Evolutionary conservation across 1,284 basidiomycete genomes (phyloP), one percentile per base, ranked within the genome.

Genomic region (Macrocystidia cucumis): DNA sequence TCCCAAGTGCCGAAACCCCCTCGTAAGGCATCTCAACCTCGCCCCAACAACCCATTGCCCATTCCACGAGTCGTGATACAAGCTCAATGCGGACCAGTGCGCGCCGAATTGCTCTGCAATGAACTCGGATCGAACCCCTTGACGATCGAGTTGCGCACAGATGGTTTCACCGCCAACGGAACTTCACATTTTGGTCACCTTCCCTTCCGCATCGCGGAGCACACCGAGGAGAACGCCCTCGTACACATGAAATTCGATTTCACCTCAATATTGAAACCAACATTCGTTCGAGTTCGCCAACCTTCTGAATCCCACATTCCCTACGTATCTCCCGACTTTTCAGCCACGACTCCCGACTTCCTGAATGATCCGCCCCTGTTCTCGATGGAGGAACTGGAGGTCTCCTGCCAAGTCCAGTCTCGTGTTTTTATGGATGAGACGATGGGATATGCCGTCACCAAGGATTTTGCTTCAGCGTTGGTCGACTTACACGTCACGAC

Each of bases 371-470:
- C 71, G 3, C 60, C 71, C 0, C 43, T 84, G 2, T 43, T 82
- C 5, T 77, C 74, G 1, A 45, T 81, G 31, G 81, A 81, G 34
- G 57, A 63, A 0, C 37, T 84, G 13, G 71, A 80, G 41, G 43
- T 72, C 14, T 48, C 48, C 8, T 66, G 66, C 2, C 60, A 57
- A 37, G 65, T 65, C 8, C 46, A 69, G 5, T 78, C 76, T 7
- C n/a, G n/a, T n/a, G 59, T 63, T 32, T 58, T 74, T 21, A 56
- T 59, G 24, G 71, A 74, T 31, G 66, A 69, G 24, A 50, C 54
- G 23, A 60, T 61, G 20, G 55, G 55, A 17, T 48, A 67, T 21
- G 62, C 72, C 9, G 56, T 63, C n/a, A 48, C 85, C 25, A n/a
- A n/a, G n/a, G 67, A 78, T 40, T 47, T 59, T 14, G 52, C 60